A percentile compares a stretch with the other conserved stretches of the same genome.
These are phyloP conservation scores for Aotearoamyces nothofagi DNA, from an alignment of 2,329 filamentous ascomycete genomes.

Conservation along the genomic window DNA sequence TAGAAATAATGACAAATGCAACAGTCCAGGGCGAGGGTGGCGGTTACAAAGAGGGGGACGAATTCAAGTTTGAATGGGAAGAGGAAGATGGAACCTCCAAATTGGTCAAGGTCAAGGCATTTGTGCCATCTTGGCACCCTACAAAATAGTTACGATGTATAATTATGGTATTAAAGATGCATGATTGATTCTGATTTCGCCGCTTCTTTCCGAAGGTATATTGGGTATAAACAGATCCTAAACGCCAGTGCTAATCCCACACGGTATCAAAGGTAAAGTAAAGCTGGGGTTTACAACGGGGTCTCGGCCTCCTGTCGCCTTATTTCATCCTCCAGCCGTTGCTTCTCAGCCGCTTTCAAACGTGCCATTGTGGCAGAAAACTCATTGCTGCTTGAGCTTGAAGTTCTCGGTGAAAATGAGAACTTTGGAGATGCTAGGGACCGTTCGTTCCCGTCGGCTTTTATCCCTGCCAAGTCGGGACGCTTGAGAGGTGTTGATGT, in stretches of 20 bases:
- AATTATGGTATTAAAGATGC: too few relatives aligned
- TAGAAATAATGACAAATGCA: conserved; percentile 84
- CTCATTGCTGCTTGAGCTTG: conserved; percentile 13
- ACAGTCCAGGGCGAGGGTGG: conserved; percentile 49
- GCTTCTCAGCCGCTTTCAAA: conserved; percentile 38
- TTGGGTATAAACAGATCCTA: too few relatives aligned
- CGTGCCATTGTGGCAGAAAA: conserved; percentile 34
- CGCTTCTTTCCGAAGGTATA: too few relatives aligned
- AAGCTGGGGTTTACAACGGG: conserved; percentile 11
- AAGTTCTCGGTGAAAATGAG: conserved; percentile 14
- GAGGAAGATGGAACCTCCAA: conserved; percentile 21
- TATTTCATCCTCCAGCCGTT: conserved; percentile 35
- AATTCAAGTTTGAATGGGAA: conserved; percentile 32
- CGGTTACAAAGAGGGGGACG: conserved; percentile 26
- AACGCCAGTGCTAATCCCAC: too few relatives aligned
- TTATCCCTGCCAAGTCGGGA: conserved; percentile 20
- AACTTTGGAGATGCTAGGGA: conserved; percentile 20
- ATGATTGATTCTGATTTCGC: too few relatives aligned
- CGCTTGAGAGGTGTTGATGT: conserved; percentile 18
- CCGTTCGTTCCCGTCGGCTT: conserved; percentile 26
- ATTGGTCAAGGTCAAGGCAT: conserved; percentile 53
- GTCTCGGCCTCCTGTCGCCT: conserved; percentile 28
- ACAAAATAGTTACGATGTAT: conserved; percentile 9
- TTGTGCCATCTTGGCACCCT: conserved; percentile 62
- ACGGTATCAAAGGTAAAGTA: too few relatives aligned